A percentile compares a stretch with the other conserved stretches of the same genome.
phyloP scores from a whole-genome alignment of 2,329 filamentous ascomycete species.

The Phoma sp. region DNA sequence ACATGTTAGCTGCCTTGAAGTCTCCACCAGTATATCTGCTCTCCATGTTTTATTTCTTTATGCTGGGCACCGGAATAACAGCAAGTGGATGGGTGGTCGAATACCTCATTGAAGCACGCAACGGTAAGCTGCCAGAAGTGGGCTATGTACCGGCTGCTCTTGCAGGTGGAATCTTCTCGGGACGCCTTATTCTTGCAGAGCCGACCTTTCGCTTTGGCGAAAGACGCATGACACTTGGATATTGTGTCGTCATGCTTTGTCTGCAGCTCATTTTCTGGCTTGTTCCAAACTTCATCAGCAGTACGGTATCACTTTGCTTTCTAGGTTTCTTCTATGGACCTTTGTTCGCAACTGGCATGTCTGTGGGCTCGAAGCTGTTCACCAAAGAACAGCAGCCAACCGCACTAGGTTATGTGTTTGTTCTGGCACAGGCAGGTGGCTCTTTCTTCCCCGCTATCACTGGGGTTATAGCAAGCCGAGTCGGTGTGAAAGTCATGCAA shows the following conservation, averaged over 20 bases:
- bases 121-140: constrained; percentile 62
- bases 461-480: constrained; percentile 54
- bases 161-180: constrained; percentile 64
- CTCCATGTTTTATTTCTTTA: constrained; percentile 60
- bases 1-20: constrained; percentile 45
- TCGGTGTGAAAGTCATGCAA: constrained; percentile 30
- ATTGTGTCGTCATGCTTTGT: constrained; percentile 59
- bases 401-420: constrained; percentile 62
- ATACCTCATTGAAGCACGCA: constrained; percentile 65
- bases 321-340: constrained; percentile 65
- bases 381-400: constrained; percentile 54
- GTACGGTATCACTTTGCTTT: constrained; percentile 60
- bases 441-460: constrained; percentile 63
- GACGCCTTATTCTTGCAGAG: constrained; percentile 63
- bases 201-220: constrained; percentile 66
- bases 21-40: constrained; percentile 62
- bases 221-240: constrained; percentile 62
- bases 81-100: constrained; percentile 67
- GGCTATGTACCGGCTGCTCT: constrained; percentile 68
- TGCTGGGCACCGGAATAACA: constrained; percentile 32
- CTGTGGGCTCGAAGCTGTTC: constrained; percentile 61
- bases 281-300: constrained; percentile 40
- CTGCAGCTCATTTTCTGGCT: constrained; percentile 35
- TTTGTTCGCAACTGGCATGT: constrained; percentile 64
- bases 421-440: constrained; percentile 62